phyloP scores from a whole-genome alignment of 257 asterid species.

The Forsythia viridissima region DNA sequence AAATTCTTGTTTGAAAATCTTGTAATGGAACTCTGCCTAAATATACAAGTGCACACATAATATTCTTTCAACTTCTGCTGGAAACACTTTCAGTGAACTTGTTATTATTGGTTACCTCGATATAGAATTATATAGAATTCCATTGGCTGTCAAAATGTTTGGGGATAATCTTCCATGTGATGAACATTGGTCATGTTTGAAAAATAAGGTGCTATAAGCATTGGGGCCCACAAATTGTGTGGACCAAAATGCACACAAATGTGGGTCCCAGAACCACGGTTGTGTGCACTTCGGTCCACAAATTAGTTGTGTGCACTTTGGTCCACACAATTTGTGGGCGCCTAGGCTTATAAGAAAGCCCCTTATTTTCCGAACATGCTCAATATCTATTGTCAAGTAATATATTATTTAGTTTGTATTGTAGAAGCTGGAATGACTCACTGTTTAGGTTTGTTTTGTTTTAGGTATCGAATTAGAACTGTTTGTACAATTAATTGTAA shows the following conservation, averaged over 20 bases:
- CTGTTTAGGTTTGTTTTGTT: neutral
- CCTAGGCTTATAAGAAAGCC: no score
- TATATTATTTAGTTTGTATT: neutral
- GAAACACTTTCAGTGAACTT: neutral
- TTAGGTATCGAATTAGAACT: neutral
- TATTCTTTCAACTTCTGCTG: neutral
- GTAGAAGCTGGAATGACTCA: neutral
- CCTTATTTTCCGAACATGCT: no score
- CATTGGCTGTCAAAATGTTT: neutral
- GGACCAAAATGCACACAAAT: no score
- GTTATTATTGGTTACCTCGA: constrained; percentile 11
- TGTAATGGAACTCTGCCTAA: neutral
- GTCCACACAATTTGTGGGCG: no score
- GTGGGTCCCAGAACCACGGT: no score
- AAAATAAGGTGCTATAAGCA: no score
- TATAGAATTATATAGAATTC: neutral
- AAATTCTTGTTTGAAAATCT: neutral
- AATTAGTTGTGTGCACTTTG: no score
- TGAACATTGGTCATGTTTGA: neutral
- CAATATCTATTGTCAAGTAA: neutral
- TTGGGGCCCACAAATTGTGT: no score
- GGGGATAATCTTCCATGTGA: neutral
- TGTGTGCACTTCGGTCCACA: no score
- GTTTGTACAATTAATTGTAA: neutral
- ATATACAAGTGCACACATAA: neutral